Evolutionary conservation across 1,284 basidiomycete species (phyloP).

Genomic region (Trichosporon sp.): DNA sequence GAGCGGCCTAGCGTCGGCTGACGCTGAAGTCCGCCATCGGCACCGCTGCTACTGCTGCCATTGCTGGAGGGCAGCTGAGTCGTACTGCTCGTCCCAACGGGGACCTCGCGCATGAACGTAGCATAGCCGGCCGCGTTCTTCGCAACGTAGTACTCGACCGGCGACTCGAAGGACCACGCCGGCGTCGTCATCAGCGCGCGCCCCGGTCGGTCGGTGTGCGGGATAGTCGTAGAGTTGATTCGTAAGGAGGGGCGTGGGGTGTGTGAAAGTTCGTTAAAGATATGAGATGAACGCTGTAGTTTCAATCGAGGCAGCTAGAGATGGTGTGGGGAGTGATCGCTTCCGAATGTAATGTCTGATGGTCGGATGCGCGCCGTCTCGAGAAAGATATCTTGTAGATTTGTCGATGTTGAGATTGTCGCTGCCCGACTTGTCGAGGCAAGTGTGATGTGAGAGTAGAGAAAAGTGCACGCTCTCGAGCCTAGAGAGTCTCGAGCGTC

Average conservation of each 20-base stretch:
- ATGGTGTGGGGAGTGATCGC: too few species aligned
- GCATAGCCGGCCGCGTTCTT: not conserved
- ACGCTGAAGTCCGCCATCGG: not conserved
- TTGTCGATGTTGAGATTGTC: not conserved
- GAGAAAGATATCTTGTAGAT: not conserved
- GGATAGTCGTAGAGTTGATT: not conserved
- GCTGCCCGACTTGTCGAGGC: not conserved
- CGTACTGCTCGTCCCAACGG: not conserved
- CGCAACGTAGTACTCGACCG: conserved; percentile 16
- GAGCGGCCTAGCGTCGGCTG: not conserved
- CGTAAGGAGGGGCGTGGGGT: not conserved
- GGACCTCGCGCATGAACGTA: not conserved
- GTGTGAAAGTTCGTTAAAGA: not conserved
- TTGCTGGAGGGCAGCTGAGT: not conserved
- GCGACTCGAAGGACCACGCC: conserved; percentile 12
- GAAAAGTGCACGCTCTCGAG: not conserved
- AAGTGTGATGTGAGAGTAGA: not conserved
- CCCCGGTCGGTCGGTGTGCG: not conserved
- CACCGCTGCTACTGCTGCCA: not conserved
- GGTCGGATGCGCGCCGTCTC: not conserved
- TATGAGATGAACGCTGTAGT: too few species aligned
- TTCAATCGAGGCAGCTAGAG: too few species aligned
- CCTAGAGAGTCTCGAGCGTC: not conserved
- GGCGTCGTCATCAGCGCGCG: not conserved
- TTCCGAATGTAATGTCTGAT: too few species aligned